phyloP scores from a whole-genome alignment of 2,329 filamentous ascomycete species.

The Pseudogymnoascus sp. region DNA sequence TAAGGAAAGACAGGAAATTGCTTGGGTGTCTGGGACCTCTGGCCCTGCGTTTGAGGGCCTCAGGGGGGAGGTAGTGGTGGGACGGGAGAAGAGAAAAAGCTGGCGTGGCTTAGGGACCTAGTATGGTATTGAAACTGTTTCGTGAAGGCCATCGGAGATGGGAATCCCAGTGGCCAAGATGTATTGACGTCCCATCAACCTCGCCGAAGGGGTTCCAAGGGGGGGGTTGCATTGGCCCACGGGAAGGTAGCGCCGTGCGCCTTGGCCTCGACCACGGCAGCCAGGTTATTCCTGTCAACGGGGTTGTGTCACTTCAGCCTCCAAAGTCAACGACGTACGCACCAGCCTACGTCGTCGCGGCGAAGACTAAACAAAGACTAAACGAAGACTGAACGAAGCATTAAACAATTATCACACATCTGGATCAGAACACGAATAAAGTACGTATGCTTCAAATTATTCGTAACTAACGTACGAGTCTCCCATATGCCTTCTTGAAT shows the following conservation, averaged over 20 bases:
- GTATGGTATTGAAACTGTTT: conserved; percentile 7
- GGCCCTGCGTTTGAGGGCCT: neutral
- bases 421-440: neutral
- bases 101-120: conserved; percentile 6
- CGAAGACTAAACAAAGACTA: no score
- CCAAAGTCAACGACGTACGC: neutral
- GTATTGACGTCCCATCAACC: neutral
- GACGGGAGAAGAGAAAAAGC: neutral
- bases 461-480: neutral
- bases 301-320: neutral
- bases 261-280: neutral
- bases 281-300: neutral
- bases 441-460: neutral
- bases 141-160: neutral
- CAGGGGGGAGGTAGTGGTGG: neutral
- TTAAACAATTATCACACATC: conserved; percentile 1
- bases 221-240: neutral
- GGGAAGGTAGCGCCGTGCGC: neutral
- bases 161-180: neutral
- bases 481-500: neutral
- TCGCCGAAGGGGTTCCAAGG: neutral
- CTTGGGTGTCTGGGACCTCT: neutral
- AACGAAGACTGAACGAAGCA: neutral
- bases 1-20: neutral
- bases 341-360: neutral